These are phyloP conservation scores for Umbelopsis sp. DNA, from an alignment of 192 early-diverging fungal genomes.

Conservation along the genomic window DNA sequence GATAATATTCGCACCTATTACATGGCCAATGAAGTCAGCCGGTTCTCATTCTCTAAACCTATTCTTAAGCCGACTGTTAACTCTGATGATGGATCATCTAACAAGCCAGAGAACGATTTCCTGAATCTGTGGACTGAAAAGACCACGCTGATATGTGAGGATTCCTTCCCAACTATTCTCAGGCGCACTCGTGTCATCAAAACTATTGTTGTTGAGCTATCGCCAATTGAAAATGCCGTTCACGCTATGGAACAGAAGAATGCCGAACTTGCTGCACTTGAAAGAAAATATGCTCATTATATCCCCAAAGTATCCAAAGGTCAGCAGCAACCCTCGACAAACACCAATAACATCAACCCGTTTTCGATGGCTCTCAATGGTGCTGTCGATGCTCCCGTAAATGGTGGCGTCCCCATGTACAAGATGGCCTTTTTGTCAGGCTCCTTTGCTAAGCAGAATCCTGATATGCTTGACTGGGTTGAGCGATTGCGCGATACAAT, in stretches of 20 bases:
- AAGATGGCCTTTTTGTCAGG: conserved; percentile 62
- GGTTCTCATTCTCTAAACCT: conserved; percentile 70
- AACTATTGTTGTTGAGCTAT: conserved; percentile 56
- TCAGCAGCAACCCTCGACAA: not conserved
- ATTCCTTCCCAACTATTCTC: conserved; percentile 65
- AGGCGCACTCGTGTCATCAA: conserved; percentile 60
- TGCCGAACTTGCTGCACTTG: conserved; percentile 54
- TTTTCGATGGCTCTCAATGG: conserved; percentile 85
- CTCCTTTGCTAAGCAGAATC: conserved; percentile 41
- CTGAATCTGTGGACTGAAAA: conserved; percentile 80
- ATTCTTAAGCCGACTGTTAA: conserved; percentile 36
- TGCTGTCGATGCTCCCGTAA: conserved; percentile 82
- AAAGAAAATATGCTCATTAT: conserved; percentile 50
- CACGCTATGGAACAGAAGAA: conserved; percentile 70
- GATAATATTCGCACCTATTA: conserved; percentile 62
- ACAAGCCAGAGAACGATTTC: conserved; percentile 65
- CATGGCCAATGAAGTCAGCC: conserved; percentile 60
- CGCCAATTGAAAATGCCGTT: conserved; percentile 78
- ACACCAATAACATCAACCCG: conserved; percentile 56
- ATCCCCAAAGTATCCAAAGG: conserved; percentile 19
- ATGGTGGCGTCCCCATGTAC: conserved; percentile 82
- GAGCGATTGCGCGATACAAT: conserved; percentile 56
- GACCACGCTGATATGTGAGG: conserved; percentile 63
- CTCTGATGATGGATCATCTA: conserved; percentile 2
- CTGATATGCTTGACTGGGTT: conserved; percentile 46